These are phyloP conservation scores for Cyclotella atomus DNA, from an alignment of 108 stramenopile genomes.

Conservation along the genomic window DNA sequence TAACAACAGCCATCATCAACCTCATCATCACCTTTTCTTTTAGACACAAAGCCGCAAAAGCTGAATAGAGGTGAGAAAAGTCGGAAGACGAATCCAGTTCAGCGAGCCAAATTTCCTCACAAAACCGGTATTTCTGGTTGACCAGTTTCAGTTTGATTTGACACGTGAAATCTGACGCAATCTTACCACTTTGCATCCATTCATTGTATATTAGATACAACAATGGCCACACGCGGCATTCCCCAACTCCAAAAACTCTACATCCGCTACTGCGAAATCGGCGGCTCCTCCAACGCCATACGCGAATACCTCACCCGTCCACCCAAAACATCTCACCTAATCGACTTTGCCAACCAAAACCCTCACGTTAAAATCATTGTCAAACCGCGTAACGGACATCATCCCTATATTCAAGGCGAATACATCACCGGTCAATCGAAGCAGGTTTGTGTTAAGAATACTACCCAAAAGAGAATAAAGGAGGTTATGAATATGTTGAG, in stretches of 20 bases:
- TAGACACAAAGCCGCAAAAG: too few relatives aligned
- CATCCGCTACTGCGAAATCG: conserved; percentile 82
- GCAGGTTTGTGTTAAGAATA: conserved; percentile 80
- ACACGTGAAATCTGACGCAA: too few relatives aligned
- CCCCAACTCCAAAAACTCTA: conserved; percentile 74
- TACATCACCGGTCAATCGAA: conserved; percentile 66
- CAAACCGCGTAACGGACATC: conserved; percentile 73
- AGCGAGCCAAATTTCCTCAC: too few relatives aligned
- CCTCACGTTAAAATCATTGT: conserved; percentile 64
- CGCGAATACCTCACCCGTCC: conserved; percentile 64
- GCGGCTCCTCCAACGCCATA: conserved; percentile 73
- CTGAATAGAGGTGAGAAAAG: too few relatives aligned
- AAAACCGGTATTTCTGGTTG: too few relatives aligned
- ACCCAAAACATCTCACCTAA: conserved; percentile 47
- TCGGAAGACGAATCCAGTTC: too few relatives aligned
- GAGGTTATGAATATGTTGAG: conserved; percentile 65
- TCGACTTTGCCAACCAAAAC: conserved; percentile 65
- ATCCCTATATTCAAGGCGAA: conserved; percentile 77
- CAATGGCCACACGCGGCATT: conserved; percentile 89
- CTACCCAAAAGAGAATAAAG: conserved; percentile 44
- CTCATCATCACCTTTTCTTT: too few relatives aligned
- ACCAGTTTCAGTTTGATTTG: too few relatives aligned
- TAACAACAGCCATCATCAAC: too few relatives aligned
- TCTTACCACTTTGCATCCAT: too few relatives aligned
- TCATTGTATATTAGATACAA: too few relatives aligned